Percentiles rank a stretch among this genome's conserved stretches.
Evolutionary conservation across 768 basidiomycete genomes (phyloP).

Genomic region (Leccinum pellstonianum): DNA sequence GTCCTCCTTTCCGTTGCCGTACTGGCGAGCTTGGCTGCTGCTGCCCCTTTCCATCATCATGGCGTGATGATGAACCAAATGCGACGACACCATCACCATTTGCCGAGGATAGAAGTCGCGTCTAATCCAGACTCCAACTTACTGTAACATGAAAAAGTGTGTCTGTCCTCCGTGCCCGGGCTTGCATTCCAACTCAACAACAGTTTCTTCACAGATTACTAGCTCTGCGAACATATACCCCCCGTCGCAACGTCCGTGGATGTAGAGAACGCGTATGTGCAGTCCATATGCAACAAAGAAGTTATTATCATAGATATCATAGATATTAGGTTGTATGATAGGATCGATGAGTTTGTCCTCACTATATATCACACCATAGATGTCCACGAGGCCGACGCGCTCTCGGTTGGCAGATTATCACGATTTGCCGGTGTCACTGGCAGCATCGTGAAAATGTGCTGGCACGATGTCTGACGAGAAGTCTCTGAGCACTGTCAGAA

Average conservation of each 20-base stretch:
- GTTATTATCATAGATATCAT: not conserved
- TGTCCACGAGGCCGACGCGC: not conserved
- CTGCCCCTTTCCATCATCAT: slow-evolving; percentile 5
- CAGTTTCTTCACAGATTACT: not conserved
- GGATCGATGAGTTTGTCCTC: not conserved
- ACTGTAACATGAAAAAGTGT: not conserved
- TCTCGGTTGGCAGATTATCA: not conserved
- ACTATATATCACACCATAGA: not conserved
- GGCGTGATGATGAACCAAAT: slow-evolving; percentile 5
- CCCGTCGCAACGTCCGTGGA: not conserved
- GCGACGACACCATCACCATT: not conserved
- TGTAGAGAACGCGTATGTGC: no score
- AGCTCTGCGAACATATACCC: not conserved
- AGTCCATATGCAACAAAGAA: not conserved
- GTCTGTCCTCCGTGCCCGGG: no score
- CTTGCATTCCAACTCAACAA: not conserved
- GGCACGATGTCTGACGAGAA: no score
- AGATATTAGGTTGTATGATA: not conserved
- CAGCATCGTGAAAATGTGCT: no score
- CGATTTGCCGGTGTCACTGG: no score
- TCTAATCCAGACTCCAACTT: not conserved
- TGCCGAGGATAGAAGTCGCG: not conserved
- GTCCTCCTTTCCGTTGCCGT: slow-evolving; percentile 4
- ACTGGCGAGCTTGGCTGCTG: not conserved
- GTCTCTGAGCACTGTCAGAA: not conserved